Base-by-base conservation (phyloP, 768 basidiomycete genomes). In the Crepidotus variabilis region DNA sequence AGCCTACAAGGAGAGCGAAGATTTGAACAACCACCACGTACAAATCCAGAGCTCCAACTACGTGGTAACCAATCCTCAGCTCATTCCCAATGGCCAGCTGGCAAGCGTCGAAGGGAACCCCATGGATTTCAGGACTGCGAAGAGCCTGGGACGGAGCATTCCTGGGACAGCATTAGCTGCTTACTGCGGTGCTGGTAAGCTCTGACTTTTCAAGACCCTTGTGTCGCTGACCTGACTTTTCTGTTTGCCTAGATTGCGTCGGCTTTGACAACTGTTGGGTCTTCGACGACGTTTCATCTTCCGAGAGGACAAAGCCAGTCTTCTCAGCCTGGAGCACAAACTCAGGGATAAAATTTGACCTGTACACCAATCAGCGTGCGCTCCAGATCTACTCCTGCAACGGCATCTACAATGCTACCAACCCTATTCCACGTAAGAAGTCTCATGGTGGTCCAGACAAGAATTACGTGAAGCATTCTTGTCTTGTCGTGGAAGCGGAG, bases 191-290 rank as follows among this genome's bases (percentile, higher is more conserved):
- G 71, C 74, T 32, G 73, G 76, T 75, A 13, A 22, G 56, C 47
- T 20, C 8, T 49, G 3, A 28, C 28, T 28, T 28, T 8, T 28
- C 47, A 23, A 24, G 50, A 20, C 2, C 20, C 8, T n/a, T 34
- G 50, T 46, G 14, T 9, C 23, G n/a, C 23, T 10, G 28, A 4
- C 4, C 52, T 21, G 4, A 13, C 28, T 8, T n/a, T 9, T 39
- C 34, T 23, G 10, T 2, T 18, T 20, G 6, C 32, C 22, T 43
- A 77, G 78, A 72, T 32, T 79, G 77, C 57, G 69, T 72, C 16
- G 79, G 79, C 1, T 76, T 75, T 55, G 79, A 81, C 60, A 78
- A 80, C 57, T 71, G 69, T 54, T 81, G 75, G 74, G 61, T 78
- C 43, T 77, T 77, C 55, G 76, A 80, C 56, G 52, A 69, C 11